Base-by-base conservation (phyloP, 75 land plant species). In the Cunninghamia lanceolata region DNA sequence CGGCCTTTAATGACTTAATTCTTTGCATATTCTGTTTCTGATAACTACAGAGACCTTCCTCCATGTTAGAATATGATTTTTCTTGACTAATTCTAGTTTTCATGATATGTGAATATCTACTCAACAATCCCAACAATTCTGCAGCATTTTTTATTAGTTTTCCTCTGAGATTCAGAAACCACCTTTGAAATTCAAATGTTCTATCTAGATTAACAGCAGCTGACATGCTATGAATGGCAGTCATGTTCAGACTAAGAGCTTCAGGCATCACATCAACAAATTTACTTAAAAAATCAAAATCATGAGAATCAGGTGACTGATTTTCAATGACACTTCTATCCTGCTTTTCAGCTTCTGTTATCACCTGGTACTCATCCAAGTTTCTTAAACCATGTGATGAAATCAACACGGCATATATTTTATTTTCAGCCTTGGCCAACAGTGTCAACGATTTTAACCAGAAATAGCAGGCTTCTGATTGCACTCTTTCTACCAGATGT, bases 181-280 rank as follows among this genome's bases (percentile, higher is more conserved):
- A 91, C 84, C 94, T 89, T 73, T 96, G 98, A 86, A 96, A 96
- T 84, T 89, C 93, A 82, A 90, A 91, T 6, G 78, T 77, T 75
- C 85, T 85, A 73, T 87, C 89, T 54, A 70, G 79, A 84, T 84
- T 85, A 66, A 66, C 86, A 76, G 84, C 85, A 56, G 89, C 85
- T 88, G 84, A 90, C 40, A 95, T 86, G 28, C 40, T 83, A 35
- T 56, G 86, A 13, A 32, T 83, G 16, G 91, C 87, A 68, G 82
- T 38, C 59, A 70, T 46, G 28, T 80, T 80, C 45, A 80, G 50
- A 36, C 28, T 85, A 30, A 59, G 35, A 42, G 36, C 82, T 36
- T 73, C 46, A 1, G 46, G 63, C 46, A 63, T 66, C 4, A 36
- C 53, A n/a, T 85, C 17, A 66, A 15, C 74, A 43, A 32, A 43